Conservation (phyloP, 495 filamentous ascomycete species). For the Penicillium macrosclerotiorum region DNA sequence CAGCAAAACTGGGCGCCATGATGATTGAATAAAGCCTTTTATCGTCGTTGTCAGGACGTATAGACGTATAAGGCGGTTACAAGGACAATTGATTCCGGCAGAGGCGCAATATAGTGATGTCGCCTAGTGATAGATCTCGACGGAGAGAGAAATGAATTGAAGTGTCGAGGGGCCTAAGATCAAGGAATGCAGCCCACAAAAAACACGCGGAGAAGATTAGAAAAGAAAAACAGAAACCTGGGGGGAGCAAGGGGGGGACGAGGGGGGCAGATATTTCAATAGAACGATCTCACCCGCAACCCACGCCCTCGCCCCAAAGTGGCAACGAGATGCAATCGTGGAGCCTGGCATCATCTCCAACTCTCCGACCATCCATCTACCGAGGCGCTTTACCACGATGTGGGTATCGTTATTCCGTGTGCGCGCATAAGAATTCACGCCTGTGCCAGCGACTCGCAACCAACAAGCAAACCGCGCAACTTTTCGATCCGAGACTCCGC, state of each 20-base stretch:
- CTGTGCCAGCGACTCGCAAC: too few relatives aligned
- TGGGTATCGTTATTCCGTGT: background rate
- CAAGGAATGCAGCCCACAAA: constrained; percentile 4
- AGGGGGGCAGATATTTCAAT: constrained; percentile 20
- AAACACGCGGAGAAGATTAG: constrained; percentile 15
- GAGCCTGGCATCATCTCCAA: constrained; percentile 11
- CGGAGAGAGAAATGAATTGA: constrained; percentile 3
- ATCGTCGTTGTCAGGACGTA: background rate
- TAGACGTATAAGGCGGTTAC: too few relatives aligned
- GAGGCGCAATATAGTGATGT: too few relatives aligned
- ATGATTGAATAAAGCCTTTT: constrained; percentile 5
- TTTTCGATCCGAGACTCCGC: background rate
- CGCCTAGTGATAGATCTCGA: too few relatives aligned
- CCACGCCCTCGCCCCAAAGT: constrained; percentile 14
- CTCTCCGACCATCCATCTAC: constrained; percentile 11
- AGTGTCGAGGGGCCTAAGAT: too few relatives aligned
- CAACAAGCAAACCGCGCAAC: too few relatives aligned
- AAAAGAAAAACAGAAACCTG: constrained; percentile 8
- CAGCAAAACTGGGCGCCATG: constrained; percentile 51
- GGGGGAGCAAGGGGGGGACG: constrained; percentile 14
- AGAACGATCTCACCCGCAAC: background rate
- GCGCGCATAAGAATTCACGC: too few relatives aligned
- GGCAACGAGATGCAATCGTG: constrained; percentile 25
- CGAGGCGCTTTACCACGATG: too few relatives aligned
- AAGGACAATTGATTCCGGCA: too few relatives aligned